Evolutionary conservation across 2,329 filamentous ascomycete genomes (phyloP).

Genomic region (Daldinia sp.): DNA sequence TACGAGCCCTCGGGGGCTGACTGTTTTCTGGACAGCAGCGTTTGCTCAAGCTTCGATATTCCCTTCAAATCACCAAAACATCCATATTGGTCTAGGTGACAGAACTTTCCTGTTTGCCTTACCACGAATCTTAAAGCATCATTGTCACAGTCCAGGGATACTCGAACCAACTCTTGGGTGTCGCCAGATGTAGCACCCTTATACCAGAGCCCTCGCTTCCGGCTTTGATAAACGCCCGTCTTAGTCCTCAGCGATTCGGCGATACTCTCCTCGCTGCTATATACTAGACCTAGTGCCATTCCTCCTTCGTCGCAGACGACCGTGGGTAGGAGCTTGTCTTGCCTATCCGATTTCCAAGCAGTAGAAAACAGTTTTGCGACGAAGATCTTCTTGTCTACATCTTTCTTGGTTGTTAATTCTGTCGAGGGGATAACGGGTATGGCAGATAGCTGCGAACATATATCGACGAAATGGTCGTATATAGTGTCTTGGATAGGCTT

Average conservation of each 20-base stretch:
- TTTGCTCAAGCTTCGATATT: constrained; percentile 85
- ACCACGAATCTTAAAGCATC: constrained; percentile 93
- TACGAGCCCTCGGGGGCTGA: constrained; percentile 91
- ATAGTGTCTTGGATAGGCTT: constrained; percentile 58
- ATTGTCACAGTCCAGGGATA: constrained; percentile 90
- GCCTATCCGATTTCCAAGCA: constrained; percentile 80
- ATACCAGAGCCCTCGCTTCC: constrained; percentile 94
- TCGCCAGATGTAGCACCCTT: constrained; percentile 96
- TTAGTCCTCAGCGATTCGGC: constrained; percentile 82
- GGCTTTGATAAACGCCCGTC: constrained; percentile 90
- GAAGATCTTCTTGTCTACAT: constrained; percentile 64
- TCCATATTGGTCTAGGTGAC: constrained; percentile 88
- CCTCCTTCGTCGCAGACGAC: constrained; percentile 90
- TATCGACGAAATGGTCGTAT: constrained; percentile 56
- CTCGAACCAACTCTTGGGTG: constrained; percentile 84
- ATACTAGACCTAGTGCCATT: constrained; percentile 86
- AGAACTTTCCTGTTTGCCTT: constrained; percentile 90
- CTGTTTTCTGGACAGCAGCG: constrained; percentile 79
- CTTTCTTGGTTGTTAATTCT: constrained; percentile 72
- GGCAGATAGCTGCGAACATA: constrained; percentile 60
- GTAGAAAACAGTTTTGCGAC: constrained; percentile 76
- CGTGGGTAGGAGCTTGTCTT: constrained; percentile 86
- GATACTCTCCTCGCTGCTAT: constrained; percentile 92
- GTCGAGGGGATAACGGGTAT: constrained; percentile 80
- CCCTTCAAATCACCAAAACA: constrained; percentile 90